These are phyloP conservation scores for Diplocarpon rosae DNA, from an alignment of 2,329 filamentous ascomycete species.

Conservation along the genomic window DNA sequence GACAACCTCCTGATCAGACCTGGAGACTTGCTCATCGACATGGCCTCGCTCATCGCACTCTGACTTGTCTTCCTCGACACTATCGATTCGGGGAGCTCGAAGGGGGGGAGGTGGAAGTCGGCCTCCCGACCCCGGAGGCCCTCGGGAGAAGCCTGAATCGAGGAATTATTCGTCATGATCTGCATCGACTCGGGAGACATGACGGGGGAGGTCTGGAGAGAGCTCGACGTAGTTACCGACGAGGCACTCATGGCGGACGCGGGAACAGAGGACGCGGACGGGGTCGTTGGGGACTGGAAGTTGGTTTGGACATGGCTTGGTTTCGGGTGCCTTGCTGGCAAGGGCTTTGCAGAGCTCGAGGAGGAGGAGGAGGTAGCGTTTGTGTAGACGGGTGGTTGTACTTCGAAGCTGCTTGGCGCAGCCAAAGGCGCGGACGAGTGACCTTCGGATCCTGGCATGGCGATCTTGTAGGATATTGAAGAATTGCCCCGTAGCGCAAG, in stretches of 20 bases:
- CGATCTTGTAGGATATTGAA: slow-evolving; percentile 5
- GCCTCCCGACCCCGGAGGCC: slow-evolving; percentile 43
- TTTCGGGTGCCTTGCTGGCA: slow-evolving; percentile 16
- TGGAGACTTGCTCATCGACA: slow-evolving; percentile 46
- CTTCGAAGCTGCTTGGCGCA: slow-evolving; percentile 2
- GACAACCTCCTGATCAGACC: slow-evolving; percentile 77
- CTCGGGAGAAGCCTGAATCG: slow-evolving; percentile 58
- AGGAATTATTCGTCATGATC: slow-evolving; percentile 47
- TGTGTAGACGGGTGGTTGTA: slow-evolving; percentile 6
- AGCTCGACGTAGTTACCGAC: slow-evolving; percentile 41
- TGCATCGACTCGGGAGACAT: slow-evolving; percentile 42
- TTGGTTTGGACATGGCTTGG: slow-evolving; percentile 26
- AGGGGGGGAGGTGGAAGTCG: slow-evolving; percentile 41
- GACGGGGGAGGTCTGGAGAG: slow-evolving; percentile 44
- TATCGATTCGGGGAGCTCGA: slow-evolving; percentile 66
- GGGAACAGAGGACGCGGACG: slow-evolving; percentile 32
- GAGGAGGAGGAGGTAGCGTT: too few species aligned
- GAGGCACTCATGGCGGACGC: slow-evolving; percentile 45
- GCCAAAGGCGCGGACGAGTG: slow-evolving; percentile 7
- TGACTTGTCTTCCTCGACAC: slow-evolving; percentile 47
- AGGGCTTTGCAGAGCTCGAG: slow-evolving; percentile 12
- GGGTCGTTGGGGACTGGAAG: slow-evolving; percentile 19
- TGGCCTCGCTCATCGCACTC: slow-evolving; percentile 52
- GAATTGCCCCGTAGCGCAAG: slow-evolving; percentile 16
- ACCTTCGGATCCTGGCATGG: slow-evolving; percentile 18